Conservation (phyloP, 2,329 filamentous ascomycete species). For the Eurotiales sp. region DNA sequence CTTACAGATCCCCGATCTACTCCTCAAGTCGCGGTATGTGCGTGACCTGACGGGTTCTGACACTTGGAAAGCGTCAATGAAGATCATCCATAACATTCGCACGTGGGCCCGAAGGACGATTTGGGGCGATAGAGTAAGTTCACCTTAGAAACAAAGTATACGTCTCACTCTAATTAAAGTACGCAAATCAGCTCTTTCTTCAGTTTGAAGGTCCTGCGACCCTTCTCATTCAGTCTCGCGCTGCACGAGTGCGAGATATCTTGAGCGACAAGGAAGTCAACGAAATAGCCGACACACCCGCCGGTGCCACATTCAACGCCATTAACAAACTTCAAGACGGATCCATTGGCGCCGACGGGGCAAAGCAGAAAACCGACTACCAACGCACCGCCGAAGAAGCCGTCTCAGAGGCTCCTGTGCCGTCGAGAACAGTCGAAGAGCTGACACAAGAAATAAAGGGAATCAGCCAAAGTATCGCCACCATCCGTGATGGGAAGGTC, state of each 20-base stretch:
- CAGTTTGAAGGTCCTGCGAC: slow-evolving; percentile 84
- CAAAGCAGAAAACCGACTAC: slow-evolving; percentile 16
- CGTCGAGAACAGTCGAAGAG: slow-evolving; percentile 25
- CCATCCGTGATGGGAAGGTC: slow-evolving; percentile 62
- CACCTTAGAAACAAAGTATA: no score
- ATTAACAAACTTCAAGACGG: slow-evolving; percentile 35
- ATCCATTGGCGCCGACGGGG: slow-evolving; percentile 8
- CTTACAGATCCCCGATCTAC: slow-evolving; percentile 57
- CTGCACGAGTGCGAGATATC: slow-evolving; percentile 70
- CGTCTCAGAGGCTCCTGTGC: slow-evolving; percentile 22
- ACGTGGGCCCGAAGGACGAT: slow-evolving; percentile 77
- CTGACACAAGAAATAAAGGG: slow-evolving; percentile 27
- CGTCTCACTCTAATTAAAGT: no score
- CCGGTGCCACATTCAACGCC: slow-evolving; percentile 64
- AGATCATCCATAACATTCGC: slow-evolving; percentile 64
- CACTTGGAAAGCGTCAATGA: slow-evolving; percentile 67
- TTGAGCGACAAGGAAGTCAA: slow-evolving; percentile 77
- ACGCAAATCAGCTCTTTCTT: slow-evolving; percentile 65
- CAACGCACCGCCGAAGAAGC: slow-evolving; percentile 22
- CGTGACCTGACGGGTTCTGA: slow-evolving; percentile 66
- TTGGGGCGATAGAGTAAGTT: slow-evolving; percentile 76
- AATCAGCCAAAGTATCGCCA: slow-evolving; percentile 45
- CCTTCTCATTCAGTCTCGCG: slow-evolving; percentile 84
- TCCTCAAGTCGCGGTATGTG: slow-evolving; percentile 71
- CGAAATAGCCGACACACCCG: slow-evolving; percentile 79